A percentile compares a stretch with the other conserved stretches of the same genome.
Conservation (phyloP, 1,284 basidiomycete genomes). For the Cystobasidium pallidum region DNA sequence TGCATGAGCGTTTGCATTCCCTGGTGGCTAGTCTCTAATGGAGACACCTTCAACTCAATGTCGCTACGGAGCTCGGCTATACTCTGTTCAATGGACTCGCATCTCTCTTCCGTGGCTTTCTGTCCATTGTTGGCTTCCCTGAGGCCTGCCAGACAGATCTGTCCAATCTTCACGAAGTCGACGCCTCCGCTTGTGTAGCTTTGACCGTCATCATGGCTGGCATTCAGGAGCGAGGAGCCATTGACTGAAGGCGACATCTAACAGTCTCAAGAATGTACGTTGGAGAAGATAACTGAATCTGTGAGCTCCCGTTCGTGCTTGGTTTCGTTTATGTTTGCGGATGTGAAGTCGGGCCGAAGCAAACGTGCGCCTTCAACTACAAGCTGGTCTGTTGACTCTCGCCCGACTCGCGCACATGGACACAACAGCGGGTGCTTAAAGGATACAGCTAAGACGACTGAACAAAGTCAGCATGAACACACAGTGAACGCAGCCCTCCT, state of each 20-base stretch:
- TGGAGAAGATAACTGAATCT: too few relatives aligned
- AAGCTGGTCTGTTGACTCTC: conserved; percentile 7
- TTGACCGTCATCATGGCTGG: background rate
- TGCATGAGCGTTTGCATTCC: background rate
- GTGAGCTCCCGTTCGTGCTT: background rate
- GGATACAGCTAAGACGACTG: background rate
- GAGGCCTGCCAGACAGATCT: conserved; percentile 13
- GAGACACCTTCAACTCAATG: background rate
- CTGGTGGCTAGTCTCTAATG: conserved; percentile 6
- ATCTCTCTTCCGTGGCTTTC: conserved; percentile 4
- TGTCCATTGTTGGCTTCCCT: conserved; percentile 4
- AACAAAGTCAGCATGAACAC: background rate
- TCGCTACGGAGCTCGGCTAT: background rate
- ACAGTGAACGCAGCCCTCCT: background rate
- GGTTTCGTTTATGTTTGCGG: background rate
- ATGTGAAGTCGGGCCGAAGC: background rate
- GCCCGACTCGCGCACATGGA: background rate
- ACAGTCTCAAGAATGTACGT: too few relatives aligned
- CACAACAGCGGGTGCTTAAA: too few relatives aligned
- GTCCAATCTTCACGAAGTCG: background rate
- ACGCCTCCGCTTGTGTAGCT: background rate
- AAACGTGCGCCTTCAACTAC: background rate
- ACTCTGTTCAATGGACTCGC: background rate
- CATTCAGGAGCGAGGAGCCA: too few relatives aligned
- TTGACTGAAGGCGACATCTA: background rate